Base-by-base conservation (phyloP, 495 filamentous ascomycete species). In the Parathielavia appendiculata region DNA sequence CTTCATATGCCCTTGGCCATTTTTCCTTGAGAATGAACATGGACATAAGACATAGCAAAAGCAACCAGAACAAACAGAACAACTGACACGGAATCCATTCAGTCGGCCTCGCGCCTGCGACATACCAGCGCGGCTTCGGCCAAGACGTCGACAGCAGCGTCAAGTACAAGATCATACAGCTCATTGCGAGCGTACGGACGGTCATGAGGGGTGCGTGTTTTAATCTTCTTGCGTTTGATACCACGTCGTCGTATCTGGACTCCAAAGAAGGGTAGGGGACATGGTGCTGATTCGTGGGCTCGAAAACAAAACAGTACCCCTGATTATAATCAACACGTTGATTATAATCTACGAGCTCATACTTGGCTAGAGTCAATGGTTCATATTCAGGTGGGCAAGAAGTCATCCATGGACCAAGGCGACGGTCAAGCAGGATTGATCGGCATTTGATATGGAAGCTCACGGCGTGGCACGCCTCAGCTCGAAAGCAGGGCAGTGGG, bases 261-360 rank as follows among this genome's bases (percentile, higher is more conserved):
- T n/a, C n/a, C n/a, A n/a, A n/a, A n/a, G n/a, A n/a, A n/a, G n/a
- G n/a, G n/a, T n/a, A n/a, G n/a, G n/a, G n/a, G n/a, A n/a, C n/a
- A n/a, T n/a, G n/a, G n/a, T n/a, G n/a, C n/a, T n/a, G n/a, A n/a
- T n/a, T n/a, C n/a, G n/a, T n/a, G n/a, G n/a, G n/a, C n/a, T n/a
- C n/a, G n/a, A n/a, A n/a, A n/a, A n/a, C n/a, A n/a, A n/a, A n/a
- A 14, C 65, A 97, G 92, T 96, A 86, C 95, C 92, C 10, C 76
- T 98, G 51, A 97, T 98, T 67, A 82, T 85, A 44, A 87, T 96
- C 65, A 98, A 98, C 69, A 89, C 88, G 1, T 68, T 96, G 49
- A 85, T 97, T 60, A 95, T 96, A 69, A 70, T 91, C 54, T 97
- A 95, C 72, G 89, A 93, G 72, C 77, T 96, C 5, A 81, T 95